Conservation (phyloP, 2,329 filamentous ascomycete species). For the Sclerotinia subarctica region DNA sequence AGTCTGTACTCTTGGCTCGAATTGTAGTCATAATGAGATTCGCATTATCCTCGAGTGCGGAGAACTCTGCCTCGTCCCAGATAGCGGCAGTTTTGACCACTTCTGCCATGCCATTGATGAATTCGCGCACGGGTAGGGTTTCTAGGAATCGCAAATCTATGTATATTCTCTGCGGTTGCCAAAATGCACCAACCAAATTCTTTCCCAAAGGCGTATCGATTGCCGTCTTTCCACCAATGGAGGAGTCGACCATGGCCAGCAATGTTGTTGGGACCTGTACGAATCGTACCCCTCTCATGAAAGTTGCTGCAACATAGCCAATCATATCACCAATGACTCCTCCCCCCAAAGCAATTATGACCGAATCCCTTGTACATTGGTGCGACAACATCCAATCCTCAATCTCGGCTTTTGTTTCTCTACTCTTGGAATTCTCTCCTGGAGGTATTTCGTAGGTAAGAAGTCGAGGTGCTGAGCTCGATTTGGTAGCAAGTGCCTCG, state of each 20-base stretch:
- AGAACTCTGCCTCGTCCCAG: conserved; percentile 86
- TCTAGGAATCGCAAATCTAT: conserved; percentile 91
- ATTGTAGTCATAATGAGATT: conserved; percentile 71
- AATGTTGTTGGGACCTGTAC: conserved; percentile 95
- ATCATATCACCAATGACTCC: conserved; percentile 98
- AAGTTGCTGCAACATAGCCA: conserved; percentile 94
- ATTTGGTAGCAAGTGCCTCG: conserved; percentile 42
- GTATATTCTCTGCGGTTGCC: conserved; percentile 92
- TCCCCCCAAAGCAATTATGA: conserved; percentile 90
- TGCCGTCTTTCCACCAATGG: conserved; percentile 96
- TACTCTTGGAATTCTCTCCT: conserved; percentile 89
- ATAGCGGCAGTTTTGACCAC: conserved; percentile 98
- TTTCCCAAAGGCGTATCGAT: conserved; percentile 96
- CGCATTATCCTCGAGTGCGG: conserved; percentile 77
- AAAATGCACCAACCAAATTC: conserved; percentile 93
- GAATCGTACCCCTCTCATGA: conserved; percentile 95
- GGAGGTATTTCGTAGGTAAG: conserved; percentile 85
- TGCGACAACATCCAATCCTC: conserved; percentile 96
- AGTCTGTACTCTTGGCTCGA: conserved; percentile 55
- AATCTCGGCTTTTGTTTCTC: conserved; percentile 89
- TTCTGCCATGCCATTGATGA: conserved; percentile 98
- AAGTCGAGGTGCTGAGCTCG: conserved; percentile 58
- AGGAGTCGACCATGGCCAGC: conserved; percentile 96
- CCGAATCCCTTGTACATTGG: conserved; percentile 90
- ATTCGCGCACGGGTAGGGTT: conserved; percentile 83